phyloP scores from a whole-genome alignment of 805 yeast genomes.

The Starmerella geochares region DNA sequence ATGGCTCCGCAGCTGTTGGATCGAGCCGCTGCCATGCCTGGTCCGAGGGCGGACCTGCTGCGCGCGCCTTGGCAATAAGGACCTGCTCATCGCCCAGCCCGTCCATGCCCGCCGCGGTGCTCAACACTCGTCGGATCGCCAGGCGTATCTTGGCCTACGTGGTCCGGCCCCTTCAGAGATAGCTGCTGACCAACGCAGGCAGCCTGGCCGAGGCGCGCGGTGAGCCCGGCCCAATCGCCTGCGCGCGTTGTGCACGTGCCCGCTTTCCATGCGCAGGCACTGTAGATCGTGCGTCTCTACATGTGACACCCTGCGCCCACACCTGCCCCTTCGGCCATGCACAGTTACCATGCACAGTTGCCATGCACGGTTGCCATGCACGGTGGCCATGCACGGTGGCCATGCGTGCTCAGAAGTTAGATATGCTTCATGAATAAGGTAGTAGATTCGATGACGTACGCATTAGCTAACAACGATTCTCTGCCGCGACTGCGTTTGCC shows the following conservation, averaged over 20 bases:
- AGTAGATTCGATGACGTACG: too few relatives aligned
- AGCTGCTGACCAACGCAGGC: not conserved
- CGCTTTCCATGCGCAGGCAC: not conserved
- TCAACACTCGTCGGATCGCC: not conserved
- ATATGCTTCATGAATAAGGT: too few relatives aligned
- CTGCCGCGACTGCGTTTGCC: too few relatives aligned
- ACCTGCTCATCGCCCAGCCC: slow-evolving; percentile 13
- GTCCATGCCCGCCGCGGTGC: slow-evolving; percentile 7
- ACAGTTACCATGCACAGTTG: not conserved
- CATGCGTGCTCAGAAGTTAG: too few relatives aligned
- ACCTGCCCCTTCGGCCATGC: not conserved
- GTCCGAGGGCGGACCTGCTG: slow-evolving; percentile 9
- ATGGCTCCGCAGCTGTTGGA: not conserved
- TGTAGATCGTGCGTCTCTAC: not conserved
- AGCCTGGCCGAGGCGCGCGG: too few relatives aligned
- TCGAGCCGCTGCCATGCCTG: not conserved
- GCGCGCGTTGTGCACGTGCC: not conserved
- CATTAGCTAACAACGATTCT: too few relatives aligned
- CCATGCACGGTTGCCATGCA: not conserved
- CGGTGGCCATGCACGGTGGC: too few relatives aligned
- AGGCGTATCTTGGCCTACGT: not conserved
- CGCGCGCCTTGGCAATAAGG: slow-evolving; percentile 17
- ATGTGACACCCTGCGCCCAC: not conserved
- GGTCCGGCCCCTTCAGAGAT: not conserved
- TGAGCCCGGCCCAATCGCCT: not conserved